Percentiles rank a stretch among this genome's conserved stretches.
phyloP scores from a whole-genome alignment of 2,329 filamentous ascomycete species.

The Colletotrichum australisinense region DNA sequence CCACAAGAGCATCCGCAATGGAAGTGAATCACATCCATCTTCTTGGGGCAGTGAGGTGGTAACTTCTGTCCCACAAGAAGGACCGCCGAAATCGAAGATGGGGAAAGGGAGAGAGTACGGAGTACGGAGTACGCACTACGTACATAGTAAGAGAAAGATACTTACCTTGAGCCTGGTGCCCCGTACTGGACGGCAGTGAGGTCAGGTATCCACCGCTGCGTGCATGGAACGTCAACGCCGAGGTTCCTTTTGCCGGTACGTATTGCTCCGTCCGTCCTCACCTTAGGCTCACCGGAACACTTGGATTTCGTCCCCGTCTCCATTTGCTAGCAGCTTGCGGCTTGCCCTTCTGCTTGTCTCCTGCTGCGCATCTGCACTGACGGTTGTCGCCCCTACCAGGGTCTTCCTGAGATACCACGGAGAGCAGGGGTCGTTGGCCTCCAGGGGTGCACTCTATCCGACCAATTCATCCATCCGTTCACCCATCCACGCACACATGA shows the following conservation, averaged over 20 bases:
- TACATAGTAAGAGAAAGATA: not conserved
- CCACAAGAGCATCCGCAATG: not conserved
- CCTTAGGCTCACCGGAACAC: constrained; percentile 34
- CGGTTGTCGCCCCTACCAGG: constrained; percentile 10
- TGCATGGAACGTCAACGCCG: not conserved
- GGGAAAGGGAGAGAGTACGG: not conserved
- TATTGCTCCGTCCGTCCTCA: constrained; percentile 12
- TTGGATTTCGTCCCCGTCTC: constrained; percentile 16
- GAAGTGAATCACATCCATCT: not conserved
- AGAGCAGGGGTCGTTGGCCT: constrained; percentile 6
- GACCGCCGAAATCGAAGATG: not conserved
- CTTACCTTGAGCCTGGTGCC: not conserved
- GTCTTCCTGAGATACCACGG: constrained; percentile 23
- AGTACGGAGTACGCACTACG: too few relatives aligned
- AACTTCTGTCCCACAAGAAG: not conserved
- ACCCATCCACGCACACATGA: not conserved
- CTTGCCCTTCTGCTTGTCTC: constrained; percentile 6
- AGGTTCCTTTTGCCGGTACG: constrained; percentile 2
- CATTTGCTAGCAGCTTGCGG: constrained; percentile 19
- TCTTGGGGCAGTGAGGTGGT: constrained; percentile 1
- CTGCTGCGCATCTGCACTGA: constrained; percentile 19
- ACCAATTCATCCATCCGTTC: constrained; percentile 10
- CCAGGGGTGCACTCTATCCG: constrained; percentile 20
- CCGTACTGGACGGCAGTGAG: constrained; percentile 2
- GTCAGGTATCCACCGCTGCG: not conserved